A percentile compares a stretch with the other conserved stretches of the same genome.
Conservation (phyloP, 1,284 basidiomycete species). For the Amylostereum chailletii region DNA sequence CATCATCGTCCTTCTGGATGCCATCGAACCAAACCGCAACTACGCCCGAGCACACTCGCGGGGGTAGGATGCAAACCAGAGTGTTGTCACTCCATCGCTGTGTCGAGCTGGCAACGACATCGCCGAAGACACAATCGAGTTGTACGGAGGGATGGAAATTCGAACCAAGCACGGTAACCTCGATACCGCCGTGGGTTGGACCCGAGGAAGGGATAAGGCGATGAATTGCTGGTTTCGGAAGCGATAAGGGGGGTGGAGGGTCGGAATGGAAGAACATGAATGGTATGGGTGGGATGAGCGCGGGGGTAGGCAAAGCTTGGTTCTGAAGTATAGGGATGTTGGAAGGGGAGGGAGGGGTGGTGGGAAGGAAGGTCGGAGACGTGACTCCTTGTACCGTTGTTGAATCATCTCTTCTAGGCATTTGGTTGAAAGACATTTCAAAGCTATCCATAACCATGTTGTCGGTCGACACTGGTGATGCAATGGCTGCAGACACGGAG, state of each 20-base stretch:
- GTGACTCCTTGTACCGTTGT: background rate
- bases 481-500: background rate
- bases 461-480: too few relatives aligned
- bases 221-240: conserved; percentile 63
- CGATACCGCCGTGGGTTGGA: conserved; percentile 88
- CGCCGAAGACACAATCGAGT: conserved; percentile 83
- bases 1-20: conserved; percentile 49
- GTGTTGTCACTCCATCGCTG: conserved; percentile 93
- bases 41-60: conserved; percentile 73
- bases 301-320: conserved; percentile 16
- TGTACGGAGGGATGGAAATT: conserved; percentile 73
- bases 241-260: conserved; percentile 32
- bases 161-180: conserved; percentile 89
- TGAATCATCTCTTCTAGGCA: too few relatives aligned
- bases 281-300: conserved; percentile 26
- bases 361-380: conserved; percentile 12
- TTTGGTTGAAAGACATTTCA: too few relatives aligned
- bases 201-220: conserved; percentile 88
- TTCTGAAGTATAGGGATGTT: conserved; percentile 16
- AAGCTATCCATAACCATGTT: too few relatives aligned
- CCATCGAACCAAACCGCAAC: conserved; percentile 88
- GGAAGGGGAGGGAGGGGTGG: conserved; percentile 14
- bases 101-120: conserved; percentile 73
- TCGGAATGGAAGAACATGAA: conserved; percentile 54
- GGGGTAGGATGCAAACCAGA: conserved; percentile 87